A percentile compares a stretch with the other conserved stretches of the same genome.
Evolutionary conservation across 306 rosid species (phyloP).

Genomic region (Lathyrus oleraceus): DNA sequence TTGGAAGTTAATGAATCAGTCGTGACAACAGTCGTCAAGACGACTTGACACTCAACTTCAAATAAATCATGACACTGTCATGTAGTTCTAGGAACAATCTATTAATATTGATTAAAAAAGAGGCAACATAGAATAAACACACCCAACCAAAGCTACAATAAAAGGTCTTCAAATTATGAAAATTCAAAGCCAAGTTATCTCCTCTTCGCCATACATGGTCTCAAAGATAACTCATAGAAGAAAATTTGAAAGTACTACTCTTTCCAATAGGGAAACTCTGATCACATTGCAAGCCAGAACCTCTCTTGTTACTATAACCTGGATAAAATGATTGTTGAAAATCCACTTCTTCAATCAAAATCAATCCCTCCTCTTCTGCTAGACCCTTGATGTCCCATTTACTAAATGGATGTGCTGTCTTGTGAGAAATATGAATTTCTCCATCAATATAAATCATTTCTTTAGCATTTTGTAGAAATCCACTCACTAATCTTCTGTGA

Average conservation of each 20-base stretch:
- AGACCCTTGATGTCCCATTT: slow-evolving; percentile 37
- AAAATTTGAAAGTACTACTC: slow-evolving; percentile 35
- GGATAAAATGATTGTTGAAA: slow-evolving; percentile 18
- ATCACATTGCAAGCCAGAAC: background rate
- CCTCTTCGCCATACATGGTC: too few species aligned
- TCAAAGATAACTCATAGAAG: too few species aligned
- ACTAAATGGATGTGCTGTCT: slow-evolving; percentile 37
- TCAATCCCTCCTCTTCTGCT: slow-evolving; percentile 8
- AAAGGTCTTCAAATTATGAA: too few species aligned
- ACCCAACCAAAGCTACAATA: too few species aligned
- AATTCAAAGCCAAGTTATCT: too few species aligned
- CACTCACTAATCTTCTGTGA: slow-evolving; percentile 28
- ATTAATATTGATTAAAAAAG: too few species aligned
- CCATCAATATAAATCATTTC: background rate
- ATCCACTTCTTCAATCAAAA: background rate
- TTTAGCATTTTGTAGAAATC: slow-evolving; percentile 27
- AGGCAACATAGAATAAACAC: too few species aligned
- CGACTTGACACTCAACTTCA: too few species aligned
- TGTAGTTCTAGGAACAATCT: too few species aligned
- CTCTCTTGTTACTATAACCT: slow-evolving; percentile 39
- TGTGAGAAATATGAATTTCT: slow-evolving; percentile 52
- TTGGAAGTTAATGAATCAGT: too few species aligned
- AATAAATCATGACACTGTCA: too few species aligned
- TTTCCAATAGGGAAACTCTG: slow-evolving; percentile 25
- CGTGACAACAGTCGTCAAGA: too few species aligned